Percentiles rank a stretch among this genome's conserved stretches.
Conservation (phyloP, 169 alveolate species). For the Plasmodium reichenowi region DNA sequence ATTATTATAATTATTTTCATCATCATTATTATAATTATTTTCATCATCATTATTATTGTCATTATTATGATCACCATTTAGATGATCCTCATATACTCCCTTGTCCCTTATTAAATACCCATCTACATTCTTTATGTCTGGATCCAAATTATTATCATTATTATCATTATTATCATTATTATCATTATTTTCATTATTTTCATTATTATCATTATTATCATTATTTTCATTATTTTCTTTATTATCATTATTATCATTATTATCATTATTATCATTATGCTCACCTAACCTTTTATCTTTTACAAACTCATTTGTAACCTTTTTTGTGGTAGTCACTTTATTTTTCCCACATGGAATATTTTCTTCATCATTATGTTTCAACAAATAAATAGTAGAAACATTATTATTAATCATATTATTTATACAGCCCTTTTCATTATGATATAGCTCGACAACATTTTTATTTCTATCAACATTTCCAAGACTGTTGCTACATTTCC, state of each 20-base stretch:
- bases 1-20: background rate
- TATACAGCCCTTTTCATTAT: too few relatives aligned
- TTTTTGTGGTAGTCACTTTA: background rate
- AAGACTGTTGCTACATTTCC: too few relatives aligned
- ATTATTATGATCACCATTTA: background rate
- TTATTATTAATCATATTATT: too few relatives aligned
- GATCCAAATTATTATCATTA: background rate
- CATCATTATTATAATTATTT: background rate
- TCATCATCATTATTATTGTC: background rate
- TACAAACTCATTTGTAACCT: background rate
- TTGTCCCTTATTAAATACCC: too few relatives aligned
- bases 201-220: background rate
- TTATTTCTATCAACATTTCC: too few relatives aligned
- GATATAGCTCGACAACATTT: too few relatives aligned
- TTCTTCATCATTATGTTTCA: too few relatives aligned
- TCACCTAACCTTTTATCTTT: background rate
- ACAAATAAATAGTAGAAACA: too few relatives aligned
- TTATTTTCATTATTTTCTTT: background rate
- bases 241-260: background rate
- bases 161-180: background rate
- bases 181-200: background rate
- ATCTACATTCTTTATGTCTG: too few relatives aligned
- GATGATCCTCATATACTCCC: background rate
- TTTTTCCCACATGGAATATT: background rate
- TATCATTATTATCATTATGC: background rate